Evolutionary conservation across 768 basidiomycete species (phyloP).

Genomic region (Lactarius quietus): DNA sequence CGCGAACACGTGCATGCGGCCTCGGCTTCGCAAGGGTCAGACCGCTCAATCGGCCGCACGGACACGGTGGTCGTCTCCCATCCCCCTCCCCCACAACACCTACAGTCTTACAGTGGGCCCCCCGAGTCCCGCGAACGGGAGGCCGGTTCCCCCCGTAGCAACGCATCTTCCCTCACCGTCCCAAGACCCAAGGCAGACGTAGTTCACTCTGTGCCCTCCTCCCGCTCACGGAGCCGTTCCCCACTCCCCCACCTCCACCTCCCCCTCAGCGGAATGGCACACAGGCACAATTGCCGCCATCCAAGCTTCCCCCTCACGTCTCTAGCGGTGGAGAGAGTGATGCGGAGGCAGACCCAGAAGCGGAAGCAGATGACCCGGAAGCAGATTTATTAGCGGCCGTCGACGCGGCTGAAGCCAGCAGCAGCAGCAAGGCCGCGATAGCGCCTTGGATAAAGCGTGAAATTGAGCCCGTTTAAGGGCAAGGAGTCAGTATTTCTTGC

Average conservation of each 20-base stretch:
- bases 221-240: constrained; percentile 23
- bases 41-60: constrained; percentile 20
- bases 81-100: constrained; percentile 3
- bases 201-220: constrained; percentile 26
- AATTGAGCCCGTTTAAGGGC: constrained; percentile 16
- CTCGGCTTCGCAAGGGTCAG: constrained; percentile 6
- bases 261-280: constrained; percentile 19
- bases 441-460: constrained; percentile 22
- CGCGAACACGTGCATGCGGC: constrained; percentile 15
- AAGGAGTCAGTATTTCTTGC: constrained; percentile 1
- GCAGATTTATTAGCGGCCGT: constrained; percentile 39
- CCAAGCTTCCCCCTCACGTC: constrained; percentile 7
- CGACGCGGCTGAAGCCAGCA: constrained; percentile 39
- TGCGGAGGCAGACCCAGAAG: constrained; percentile 36
- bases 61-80: constrained; percentile 23
- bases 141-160: constrained; percentile 41
- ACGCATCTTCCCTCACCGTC: constrained; percentile 12
- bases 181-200: constrained; percentile 28
- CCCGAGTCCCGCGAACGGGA: constrained; percentile 20
- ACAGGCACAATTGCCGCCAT: constrained; percentile 13
- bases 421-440: constrained; percentile 24
- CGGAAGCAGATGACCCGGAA: constrained; percentile 34
- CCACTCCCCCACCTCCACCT: constrained; percentile 6
- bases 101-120: constrained; percentile 9
- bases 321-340: constrained; percentile 39